These are phyloP conservation scores for Sideroxylon spinosum DNA, from an alignment of 179 eudicot species.

Conservation along the genomic window DNA sequence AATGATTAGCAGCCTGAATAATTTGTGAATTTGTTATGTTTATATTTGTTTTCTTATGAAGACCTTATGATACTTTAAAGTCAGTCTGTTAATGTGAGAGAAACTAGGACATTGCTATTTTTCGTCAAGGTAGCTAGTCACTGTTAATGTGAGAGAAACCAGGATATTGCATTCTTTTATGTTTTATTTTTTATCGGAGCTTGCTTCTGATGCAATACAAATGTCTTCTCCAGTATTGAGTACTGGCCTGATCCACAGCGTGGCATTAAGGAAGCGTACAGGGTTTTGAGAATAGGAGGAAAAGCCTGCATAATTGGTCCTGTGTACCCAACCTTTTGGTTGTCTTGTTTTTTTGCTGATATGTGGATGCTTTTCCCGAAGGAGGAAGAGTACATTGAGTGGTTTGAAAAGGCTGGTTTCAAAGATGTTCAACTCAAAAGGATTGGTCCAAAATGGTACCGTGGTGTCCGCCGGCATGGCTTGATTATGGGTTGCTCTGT, in stretches of 20 bases:
- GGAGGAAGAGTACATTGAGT: conserved; percentile 84
- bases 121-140: too few species aligned
- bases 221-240: conserved; percentile 48
- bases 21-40: neutral
- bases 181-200: neutral
- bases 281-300: conserved; percentile 70
- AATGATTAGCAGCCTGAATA: neutral
- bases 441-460: conserved; percentile 84
- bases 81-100: too few species aligned
- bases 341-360: conserved; percentile 84
- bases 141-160: neutral
- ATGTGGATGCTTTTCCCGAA: conserved; percentile 91
- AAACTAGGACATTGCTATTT: too few species aligned
- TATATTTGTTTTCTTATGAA: too few species aligned
- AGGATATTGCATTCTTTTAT: neutral
- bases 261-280: conserved; percentile 88
- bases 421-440: conserved; percentile 70
- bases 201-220: conserved; percentile 8
- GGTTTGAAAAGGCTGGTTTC: conserved; percentile 81
- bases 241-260: conserved; percentile 95
- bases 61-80: too few species aligned
- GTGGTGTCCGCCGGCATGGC: conserved; percentile 84
- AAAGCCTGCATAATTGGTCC: conserved; percentile 87
- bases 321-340: conserved; percentile 74
- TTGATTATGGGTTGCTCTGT: conserved; percentile 88